A percentile compares a stretch with the other conserved stretches of the same genome.
Evolutionary conservation across 306 rosid species (phyloP).

Genomic region (Inga leiocalycina): DNA sequence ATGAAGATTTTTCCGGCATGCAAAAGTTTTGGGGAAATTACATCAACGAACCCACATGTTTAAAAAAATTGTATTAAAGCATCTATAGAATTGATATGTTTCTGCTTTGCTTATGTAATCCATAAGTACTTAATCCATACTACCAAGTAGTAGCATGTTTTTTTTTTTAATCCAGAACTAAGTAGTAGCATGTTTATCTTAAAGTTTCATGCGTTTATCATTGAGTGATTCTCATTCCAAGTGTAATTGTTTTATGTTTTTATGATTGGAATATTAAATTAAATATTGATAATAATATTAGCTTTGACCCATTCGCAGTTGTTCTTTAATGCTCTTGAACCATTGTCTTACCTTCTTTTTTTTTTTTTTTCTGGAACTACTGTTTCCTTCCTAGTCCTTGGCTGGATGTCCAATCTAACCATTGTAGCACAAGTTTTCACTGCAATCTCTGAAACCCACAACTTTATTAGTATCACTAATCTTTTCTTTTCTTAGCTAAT

Average conservation of each 20-base stretch:
- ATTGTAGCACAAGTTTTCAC: no score
- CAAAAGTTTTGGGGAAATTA: background rate
- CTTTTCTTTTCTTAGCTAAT: no score
- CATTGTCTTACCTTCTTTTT: no score
- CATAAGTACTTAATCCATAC: background rate
- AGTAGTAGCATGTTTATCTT: background rate
- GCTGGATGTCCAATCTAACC: no score
- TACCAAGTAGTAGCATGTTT: no score
- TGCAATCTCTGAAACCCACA: no score
- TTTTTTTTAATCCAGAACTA: no score
- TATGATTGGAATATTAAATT: background rate
- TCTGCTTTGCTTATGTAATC: background rate
- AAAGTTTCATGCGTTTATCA: background rate
- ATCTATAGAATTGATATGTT: background rate
- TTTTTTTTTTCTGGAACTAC: no score
- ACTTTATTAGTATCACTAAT: no score
- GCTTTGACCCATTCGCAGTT: background rate
- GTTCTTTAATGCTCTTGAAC: no score
- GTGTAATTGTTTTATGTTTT: background rate
- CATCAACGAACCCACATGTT: background rate
- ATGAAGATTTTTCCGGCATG: background rate
- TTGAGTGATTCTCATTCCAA: background rate
- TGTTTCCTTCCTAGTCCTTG: no score
- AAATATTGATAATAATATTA: background rate
- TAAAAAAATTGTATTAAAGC: background rate